Evolutionary conservation across 2,329 filamentous ascomycete genomes (phyloP).

Genomic region (Ceratocystis variospora): DNA sequence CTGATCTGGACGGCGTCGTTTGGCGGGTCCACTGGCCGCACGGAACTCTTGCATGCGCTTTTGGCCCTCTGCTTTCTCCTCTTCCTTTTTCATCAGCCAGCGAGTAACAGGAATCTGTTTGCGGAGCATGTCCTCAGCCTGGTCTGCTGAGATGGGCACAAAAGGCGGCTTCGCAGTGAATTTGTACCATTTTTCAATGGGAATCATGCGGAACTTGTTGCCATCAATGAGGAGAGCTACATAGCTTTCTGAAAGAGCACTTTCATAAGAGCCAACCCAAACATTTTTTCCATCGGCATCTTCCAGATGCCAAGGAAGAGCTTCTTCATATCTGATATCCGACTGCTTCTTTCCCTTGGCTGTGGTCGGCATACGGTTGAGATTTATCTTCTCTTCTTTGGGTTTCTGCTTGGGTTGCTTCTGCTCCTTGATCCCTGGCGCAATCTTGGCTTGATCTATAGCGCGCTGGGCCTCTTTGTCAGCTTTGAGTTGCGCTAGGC

Average conservation of each 20-base stretch:
- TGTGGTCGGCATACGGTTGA: conserved; percentile 63
- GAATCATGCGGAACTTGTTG: conserved; percentile 66
- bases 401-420: conserved; percentile 48
- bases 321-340: conserved; percentile 78
- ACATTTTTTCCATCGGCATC: conserved; percentile 92
- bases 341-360: conserved; percentile 67
- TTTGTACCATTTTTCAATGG: conserved; percentile 90
- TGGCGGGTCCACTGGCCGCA: conserved; percentile 14
- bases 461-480: conserved; percentile 78
- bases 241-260: conserved; percentile 71
- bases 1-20: conserved; percentile 9
- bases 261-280: conserved; percentile 85
- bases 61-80: conserved; percentile 38
- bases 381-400: conserved; percentile 72
- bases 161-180: conserved; percentile 72
- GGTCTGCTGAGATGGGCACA: conserved; percentile 62
- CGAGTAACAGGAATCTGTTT: conserved; percentile 63
- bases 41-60: conserved; percentile 44
- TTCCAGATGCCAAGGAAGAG: conserved; percentile 89
- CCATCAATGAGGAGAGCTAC: conserved; percentile 63
- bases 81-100: conserved; percentile 62
- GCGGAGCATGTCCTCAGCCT: conserved; percentile 71
- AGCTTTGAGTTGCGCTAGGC: conserved; percentile 54
- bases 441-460: conserved; percentile 82
- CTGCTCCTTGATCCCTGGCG: conserved; percentile 56